phyloP scores from a whole-genome alignment of 2,329 filamentous ascomycete genomes.

The Cercospora sp. region DNA sequence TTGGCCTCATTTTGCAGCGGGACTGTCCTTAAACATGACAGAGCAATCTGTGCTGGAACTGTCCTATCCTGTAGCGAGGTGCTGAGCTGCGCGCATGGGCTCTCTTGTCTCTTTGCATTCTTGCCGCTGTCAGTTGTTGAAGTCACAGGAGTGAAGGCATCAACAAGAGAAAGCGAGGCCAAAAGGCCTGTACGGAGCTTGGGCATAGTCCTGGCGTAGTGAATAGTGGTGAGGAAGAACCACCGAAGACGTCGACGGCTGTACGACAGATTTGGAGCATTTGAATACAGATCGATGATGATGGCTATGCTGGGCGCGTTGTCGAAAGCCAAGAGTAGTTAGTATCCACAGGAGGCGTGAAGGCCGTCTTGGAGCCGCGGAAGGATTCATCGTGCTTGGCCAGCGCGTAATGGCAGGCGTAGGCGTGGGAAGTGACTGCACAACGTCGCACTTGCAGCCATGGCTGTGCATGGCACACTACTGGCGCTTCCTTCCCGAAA shows the following conservation, averaged over 20 bases:
- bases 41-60: slow-evolving; percentile 3
- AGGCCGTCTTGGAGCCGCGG: slow-evolving; percentile 2
- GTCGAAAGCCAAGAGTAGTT: slow-evolving; percentile 6
- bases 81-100: slow-evolving; percentile 5
- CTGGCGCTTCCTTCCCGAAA: not conserved
- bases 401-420: slow-evolving; percentile 5
- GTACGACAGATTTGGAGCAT: not conserved
- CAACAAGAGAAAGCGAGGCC: not conserved
- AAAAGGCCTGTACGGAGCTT: not conserved
- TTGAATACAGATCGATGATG: not conserved
- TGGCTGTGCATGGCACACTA: not conserved
- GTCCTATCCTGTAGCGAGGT: not conserved
- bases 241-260: not conserved
- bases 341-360: slow-evolving; percentile 2
- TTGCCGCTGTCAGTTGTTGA: not conserved
- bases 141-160: not conserved
- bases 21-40: slow-evolving; percentile 10
- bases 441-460: not conserved
- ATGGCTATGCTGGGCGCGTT: not conserved
- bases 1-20: slow-evolving; percentile 12
- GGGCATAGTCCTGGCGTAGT: not conserved
- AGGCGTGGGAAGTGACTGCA: not conserved
- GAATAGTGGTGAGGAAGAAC: not conserved
- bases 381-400: slow-evolving; percentile 7
- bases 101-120: not conserved